Base-by-base conservation (phyloP, 768 basidiomycete species). In the Tubosaeta sp. region DNA sequence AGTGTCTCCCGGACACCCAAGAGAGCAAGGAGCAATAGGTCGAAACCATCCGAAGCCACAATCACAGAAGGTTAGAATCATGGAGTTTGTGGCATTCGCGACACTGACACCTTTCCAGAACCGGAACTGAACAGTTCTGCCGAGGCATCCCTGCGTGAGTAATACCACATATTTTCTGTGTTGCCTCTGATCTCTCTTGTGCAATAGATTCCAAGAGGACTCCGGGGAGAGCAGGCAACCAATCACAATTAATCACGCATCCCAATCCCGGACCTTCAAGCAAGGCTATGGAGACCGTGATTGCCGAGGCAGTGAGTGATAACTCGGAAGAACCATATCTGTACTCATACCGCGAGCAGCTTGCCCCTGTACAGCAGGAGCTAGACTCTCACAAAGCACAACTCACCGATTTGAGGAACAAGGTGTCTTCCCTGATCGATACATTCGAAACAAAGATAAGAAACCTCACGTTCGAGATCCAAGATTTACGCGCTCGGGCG, bases 361-460 rank as follows among this genome's bases (percentile, higher is more conserved):
- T 82, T 50, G 74, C 71, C 34, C 82, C 84, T 16, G 61, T 85
- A 13, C 73, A 78, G 48, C 73, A 75, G 46, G 81, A 81, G 58
- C 61, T 82, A 19, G 68, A 76, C 50, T 65, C 70, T 4, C 70
- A 82, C 46, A 76, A 74, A 62, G 62, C 71, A 32, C 78, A 82
- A 59, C 60, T 82, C 19, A 68, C 55, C 27, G 65, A 71, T 37
- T 49, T 69, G 12, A 69, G 58, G 51, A 61, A 69, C 34, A 69
- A 67, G 43, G 58, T 69, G 14, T 53, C 69, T 46, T 56, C 52
- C 48, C 17, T 69, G 48, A 55, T 69, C 14, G 63, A 64, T 33
- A 65, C 65, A 10, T 69, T 69, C 33, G 72, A 73, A 57, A 57
- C 65, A 33, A 71, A 71, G 58, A 69, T 82, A 11, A 69, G 69